Percentiles rank a stretch among this genome's conserved stretches.
Evolutionary conservation across 257 asterid genomes (phyloP).

Genomic region (Capsicum baccatum): DNA sequence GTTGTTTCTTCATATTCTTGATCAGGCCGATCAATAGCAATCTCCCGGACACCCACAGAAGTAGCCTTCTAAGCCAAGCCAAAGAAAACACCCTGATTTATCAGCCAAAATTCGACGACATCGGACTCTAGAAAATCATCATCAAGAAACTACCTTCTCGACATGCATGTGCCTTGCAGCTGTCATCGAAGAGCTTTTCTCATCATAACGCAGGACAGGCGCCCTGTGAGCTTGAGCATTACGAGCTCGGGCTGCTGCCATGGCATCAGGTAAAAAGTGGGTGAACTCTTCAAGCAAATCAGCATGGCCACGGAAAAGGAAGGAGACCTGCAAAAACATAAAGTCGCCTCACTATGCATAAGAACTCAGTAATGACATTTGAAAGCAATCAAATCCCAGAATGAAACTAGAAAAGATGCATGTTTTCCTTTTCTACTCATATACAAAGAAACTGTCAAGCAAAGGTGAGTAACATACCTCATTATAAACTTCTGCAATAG

Average conservation of each 20-base stretch:
- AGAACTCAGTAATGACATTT: slow-evolving; percentile 8
- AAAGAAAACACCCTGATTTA: slow-evolving; percentile 31
- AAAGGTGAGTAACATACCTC: slow-evolving; percentile 58
- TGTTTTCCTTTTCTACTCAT: slow-evolving; percentile 4
- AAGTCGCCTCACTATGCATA: neutral
- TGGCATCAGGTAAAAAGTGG: slow-evolving; percentile 82
- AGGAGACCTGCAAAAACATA: slow-evolving; percentile 69
- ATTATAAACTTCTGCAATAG: slow-evolving; percentile 75
- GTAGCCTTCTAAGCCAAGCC: slow-evolving; percentile 61
- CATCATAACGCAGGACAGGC: slow-evolving; percentile 53
- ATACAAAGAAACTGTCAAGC: slow-evolving; percentile 10
- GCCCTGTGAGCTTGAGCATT: slow-evolving; percentile 56
- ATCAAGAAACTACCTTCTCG: slow-evolving; percentile 63
- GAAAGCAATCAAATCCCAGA: neutral
- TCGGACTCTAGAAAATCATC: slow-evolving; percentile 31
- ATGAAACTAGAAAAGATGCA: slow-evolving; percentile 8
- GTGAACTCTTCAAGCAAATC: slow-evolving; percentile 95
- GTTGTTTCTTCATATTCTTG: slow-evolving; percentile 41
- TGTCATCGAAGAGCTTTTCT: slow-evolving; percentile 61
- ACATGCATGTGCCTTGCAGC: slow-evolving; percentile 47
- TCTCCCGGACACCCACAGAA: slow-evolving; percentile 53
- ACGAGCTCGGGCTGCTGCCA: slow-evolving; percentile 58
- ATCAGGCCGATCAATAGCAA: slow-evolving; percentile 48
- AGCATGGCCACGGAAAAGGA: slow-evolving; percentile 75
- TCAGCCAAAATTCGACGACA: slow-evolving; percentile 29